Evolutionary conservation across 352 stramenopile genomes (phyloP).

Genomic region (Pythium volutum): DNA sequence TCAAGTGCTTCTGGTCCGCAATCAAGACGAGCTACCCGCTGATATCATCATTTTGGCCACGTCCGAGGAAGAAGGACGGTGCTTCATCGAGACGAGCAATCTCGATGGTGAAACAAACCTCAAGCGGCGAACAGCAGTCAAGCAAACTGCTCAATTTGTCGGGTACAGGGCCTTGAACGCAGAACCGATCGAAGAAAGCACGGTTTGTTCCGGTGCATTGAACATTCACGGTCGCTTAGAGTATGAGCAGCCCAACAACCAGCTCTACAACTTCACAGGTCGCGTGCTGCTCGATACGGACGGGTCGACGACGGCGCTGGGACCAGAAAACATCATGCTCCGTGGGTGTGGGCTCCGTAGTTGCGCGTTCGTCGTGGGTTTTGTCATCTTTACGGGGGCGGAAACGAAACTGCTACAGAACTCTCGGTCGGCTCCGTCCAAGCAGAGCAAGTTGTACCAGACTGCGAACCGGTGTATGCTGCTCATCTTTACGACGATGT

Average conservation of each 20-base stretch:
- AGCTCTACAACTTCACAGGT: slow-evolving; percentile 74
- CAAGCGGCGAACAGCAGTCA: slow-evolving; percentile 61
- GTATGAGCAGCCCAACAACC: slow-evolving; percentile 81
- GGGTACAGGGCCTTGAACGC: slow-evolving; percentile 26
- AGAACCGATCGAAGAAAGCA: slow-evolving; percentile 29
- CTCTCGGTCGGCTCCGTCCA: slow-evolving; percentile 70
- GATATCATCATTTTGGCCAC: slow-evolving; percentile 87
- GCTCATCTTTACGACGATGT: slow-evolving; percentile 67
- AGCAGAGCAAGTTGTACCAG: slow-evolving; percentile 77
- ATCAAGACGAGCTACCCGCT: slow-evolving; percentile 84
- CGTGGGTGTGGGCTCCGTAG: slow-evolving; percentile 92
- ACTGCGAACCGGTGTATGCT: slow-evolving; percentile 83
- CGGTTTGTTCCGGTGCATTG: slow-evolving; percentile 29
- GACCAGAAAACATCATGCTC: slow-evolving; percentile 89
- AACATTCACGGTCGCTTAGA: slow-evolving; percentile 44
- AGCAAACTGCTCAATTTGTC: slow-evolving; percentile 34
- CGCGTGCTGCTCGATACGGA: slow-evolving; percentile 37
- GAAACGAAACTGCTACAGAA: slow-evolving; percentile 89
- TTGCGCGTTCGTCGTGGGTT: slow-evolving; percentile 91
- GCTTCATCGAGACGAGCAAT: slow-evolving; percentile 85
- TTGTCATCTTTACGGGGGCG: slow-evolving; percentile 91
- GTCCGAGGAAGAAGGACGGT: slow-evolving; percentile 63
- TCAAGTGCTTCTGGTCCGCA: slow-evolving; percentile 70
- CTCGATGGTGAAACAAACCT: slow-evolving; percentile 90
- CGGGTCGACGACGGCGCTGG: slow-evolving; percentile 28